Base-by-base conservation (phyloP, 768 basidiomycete species). In the Russula foetens region DNA sequence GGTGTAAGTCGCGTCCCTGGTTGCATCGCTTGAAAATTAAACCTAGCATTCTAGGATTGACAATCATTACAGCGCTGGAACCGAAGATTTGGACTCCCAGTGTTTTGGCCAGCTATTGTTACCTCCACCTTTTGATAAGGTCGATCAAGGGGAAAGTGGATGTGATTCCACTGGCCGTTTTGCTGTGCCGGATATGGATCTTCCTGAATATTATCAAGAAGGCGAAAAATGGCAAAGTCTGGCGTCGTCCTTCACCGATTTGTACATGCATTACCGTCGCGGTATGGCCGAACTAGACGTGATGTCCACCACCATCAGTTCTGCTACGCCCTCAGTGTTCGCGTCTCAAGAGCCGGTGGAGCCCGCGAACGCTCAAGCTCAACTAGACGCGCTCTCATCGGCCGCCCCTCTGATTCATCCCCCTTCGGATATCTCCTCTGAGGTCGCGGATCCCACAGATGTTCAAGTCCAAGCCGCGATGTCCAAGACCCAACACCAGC, bases 211-310 rank as follows among this genome's bases (percentile, higher is more conserved):
- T 12, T 53, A 58, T 26, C 44, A 57, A 14, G 56, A 58, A 11
- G 51, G 39, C 3, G 51, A 48, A 39, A 41, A 48, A 26, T 52
- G 49, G 56, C 56, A 52, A 24, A 23, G 24, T 48, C 38, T 62
- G 24, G 61, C 56, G 15, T 58, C 60, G 19, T 62, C 61, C 23
- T 23, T 62, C 35, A 29, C 51, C 6, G 51, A 53, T 39, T 56
- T 62, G 21, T 62, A 62, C 51, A 41, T 73, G 41, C 76, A 79
- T 58, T 85, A 80, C 56, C 76, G 72, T 23, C 74, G 76, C 45
- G 80, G 78, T 58, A 68, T 79, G 15, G 73, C 76, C 5, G 79
- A 77, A 67, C 67, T 83, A 12, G 71, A 73, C 1, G 75, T 74
- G 26, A 69, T 82, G 23, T 72, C 76, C 21, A 69, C 79, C 6